Conservation (phyloP, 768 basidiomycete genomes). For the Melanogaster broomeanus region DNA sequence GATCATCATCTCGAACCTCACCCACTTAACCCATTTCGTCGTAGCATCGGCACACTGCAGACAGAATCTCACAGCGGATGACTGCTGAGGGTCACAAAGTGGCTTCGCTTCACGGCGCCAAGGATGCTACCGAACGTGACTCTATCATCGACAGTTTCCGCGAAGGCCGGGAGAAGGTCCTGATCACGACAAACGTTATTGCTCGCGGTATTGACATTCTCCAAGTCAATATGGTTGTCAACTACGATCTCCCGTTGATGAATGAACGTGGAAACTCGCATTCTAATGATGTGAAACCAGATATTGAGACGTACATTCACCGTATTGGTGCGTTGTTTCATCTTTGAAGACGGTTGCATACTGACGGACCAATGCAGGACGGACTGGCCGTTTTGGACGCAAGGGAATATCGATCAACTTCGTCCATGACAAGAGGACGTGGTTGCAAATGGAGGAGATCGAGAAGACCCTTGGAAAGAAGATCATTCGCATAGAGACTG, state of each 20-base stretch:
- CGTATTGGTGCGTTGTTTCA: constrained; percentile 73
- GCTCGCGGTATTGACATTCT: constrained; percentile 98
- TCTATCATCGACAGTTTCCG: constrained; percentile 92
- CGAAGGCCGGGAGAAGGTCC: constrained; percentile 92
- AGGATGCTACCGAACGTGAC: constrained; percentile 89
- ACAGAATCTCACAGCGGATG: constrained; percentile 90
- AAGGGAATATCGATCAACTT: constrained; percentile 98
- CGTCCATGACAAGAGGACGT: constrained; percentile 87
- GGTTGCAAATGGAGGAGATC: constrained; percentile 88
- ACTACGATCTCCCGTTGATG: constrained; percentile 92
- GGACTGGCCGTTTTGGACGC: constrained; percentile 96
- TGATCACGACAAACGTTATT: constrained; percentile 99
- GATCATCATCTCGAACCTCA: not conserved
- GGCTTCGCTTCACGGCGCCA: constrained; percentile 92
- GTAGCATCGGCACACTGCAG: constrained; percentile 89
- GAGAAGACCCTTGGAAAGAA: constrained; percentile 74
- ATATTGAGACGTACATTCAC: constrained; percentile 97
- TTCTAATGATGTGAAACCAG: constrained; percentile 61
- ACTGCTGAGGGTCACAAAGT: constrained; percentile 93
- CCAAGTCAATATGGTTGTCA: constrained; percentile 99
- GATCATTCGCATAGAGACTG: constrained; percentile 86
- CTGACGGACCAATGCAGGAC: constrained; percentile 53
- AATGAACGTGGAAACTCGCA: constrained; percentile 57
- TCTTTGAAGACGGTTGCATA: not conserved
- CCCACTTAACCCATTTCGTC: not conserved